Evolutionary conservation across 108 stramenopile genomes (phyloP).

Genomic region (Cyclotella baltica): DNA sequence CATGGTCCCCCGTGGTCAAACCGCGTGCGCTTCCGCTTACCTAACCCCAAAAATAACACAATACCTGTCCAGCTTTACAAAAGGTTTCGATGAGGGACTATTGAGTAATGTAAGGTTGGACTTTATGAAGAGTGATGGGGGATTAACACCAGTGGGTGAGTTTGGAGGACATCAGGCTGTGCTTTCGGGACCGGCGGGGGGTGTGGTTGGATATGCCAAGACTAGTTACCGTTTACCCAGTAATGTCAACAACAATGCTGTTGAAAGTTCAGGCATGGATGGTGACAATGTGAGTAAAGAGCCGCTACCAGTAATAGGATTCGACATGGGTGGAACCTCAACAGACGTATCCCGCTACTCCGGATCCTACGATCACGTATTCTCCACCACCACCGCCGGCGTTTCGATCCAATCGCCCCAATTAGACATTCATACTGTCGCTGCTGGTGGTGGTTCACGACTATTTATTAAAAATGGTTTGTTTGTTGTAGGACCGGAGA

Average conservation of each 20-base stretch:
- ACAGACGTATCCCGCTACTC: slow-evolving; percentile 95
- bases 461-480: slow-evolving; percentile 92
- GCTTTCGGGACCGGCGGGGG: slow-evolving; percentile 90
- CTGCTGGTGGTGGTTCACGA: slow-evolving; percentile 91
- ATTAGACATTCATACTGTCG: slow-evolving; percentile 98
- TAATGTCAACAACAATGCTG: slow-evolving; percentile 37
- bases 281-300: too few species aligned
- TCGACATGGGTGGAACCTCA: slow-evolving; percentile 99
- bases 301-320: slow-evolving; percentile 93
- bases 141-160: slow-evolving; percentile 90
- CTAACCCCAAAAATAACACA: slow-evolving; percentile 93
- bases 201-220: slow-evolving; percentile 98
- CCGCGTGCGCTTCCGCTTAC: slow-evolving; percentile 96
- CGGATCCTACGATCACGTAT: slow-evolving; percentile 92
- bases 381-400: slow-evolving; percentile 97
- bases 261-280: too few species aligned
- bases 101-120: slow-evolving; percentile 76
- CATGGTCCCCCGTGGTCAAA: slow-evolving; percentile 92
- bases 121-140: slow-evolving; percentile 99
- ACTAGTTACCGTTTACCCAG: slow-evolving; percentile 77
- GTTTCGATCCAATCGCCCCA: slow-evolving; percentile 95
- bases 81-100: slow-evolving; percentile 91
- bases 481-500: slow-evolving; percentile 97
- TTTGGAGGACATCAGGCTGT: slow-evolving; percentile 98
- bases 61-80: slow-evolving; percentile 85